Evolutionary conservation across 2,329 filamentous ascomycete genomes (phyloP), one percentile per base, ranked within the genome.

Genomic region (Capronia epimyces): DNA sequence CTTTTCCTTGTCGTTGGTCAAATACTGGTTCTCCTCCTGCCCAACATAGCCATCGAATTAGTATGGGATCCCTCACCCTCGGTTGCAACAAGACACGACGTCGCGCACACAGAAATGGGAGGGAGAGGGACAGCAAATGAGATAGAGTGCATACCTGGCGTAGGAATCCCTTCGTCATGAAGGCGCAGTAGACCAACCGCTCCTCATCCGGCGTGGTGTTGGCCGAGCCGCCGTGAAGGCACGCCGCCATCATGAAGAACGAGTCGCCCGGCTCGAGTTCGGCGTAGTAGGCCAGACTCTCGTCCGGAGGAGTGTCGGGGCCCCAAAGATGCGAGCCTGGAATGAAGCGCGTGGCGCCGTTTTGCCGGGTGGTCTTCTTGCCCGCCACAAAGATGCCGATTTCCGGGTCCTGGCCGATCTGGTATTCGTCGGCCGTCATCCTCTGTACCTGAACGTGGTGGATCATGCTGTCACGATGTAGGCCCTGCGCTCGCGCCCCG

Each of bases 261-360:
- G 65, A 66, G 1, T 63, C 63, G 2, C 67, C 66, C 7, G 64
- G 56, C 9, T 61, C 50, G 64, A 69, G 67, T 49, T 69, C 66
- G 20, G 66, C 66, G 36, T 51, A 54, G 49, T 57, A 29, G 36
- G 52, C 37, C 10, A 56, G 20, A 18, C 51, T 39, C 24, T 60
- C 52, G 13, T 44, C 16, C 2, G 59, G 56, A 5, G 25, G 25
- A 27, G 25, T 27, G 6, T 27, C 25, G 25, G 5, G 25, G 25
- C 10, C 60, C 59, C 59, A 60, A 2, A 63, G 53, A 51, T 66
- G 64, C 24, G 49, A 55, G 1, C 61, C 52, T 1, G 61, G 62
- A 16, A 64, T 62, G 49, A 65, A 60, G 27, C 57, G 50, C 9
- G 64, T 65, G 3, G 61, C 63, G 1, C 64, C 64, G 36, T 66